These are phyloP conservation scores for Zygoascus hellenicus DNA, from an alignment of 1,139 yeast genomes.

Conservation along the genomic window DNA sequence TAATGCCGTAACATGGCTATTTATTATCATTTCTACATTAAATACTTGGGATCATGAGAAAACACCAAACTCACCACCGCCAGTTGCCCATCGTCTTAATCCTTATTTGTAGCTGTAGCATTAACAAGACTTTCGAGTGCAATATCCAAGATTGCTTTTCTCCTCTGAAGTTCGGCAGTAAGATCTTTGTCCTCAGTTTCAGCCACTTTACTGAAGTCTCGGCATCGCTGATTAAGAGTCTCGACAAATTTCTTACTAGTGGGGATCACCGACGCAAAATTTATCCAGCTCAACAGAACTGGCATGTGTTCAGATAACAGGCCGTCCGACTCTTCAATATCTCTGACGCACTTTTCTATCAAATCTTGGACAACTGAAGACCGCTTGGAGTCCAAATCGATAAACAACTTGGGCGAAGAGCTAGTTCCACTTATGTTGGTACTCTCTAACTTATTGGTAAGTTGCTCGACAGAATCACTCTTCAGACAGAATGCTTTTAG, in stretches of 20 bases:
- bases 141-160: constrained; percentile 1
- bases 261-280: constrained; percentile 46
- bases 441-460: constrained; percentile 5
- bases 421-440: constrained; percentile 25
- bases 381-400: constrained; percentile 37
- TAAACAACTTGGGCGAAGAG: constrained; percentile 24
- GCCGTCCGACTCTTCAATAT: constrained; percentile 17
- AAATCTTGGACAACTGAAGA: constrained; percentile 39
- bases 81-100: too few species aligned
- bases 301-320: constrained; percentile 34
- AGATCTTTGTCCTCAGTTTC: constrained; percentile 2
- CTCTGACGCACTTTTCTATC: constrained; percentile 35
- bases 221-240: constrained; percentile 10
- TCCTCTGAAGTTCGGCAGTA: background rate
- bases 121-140: constrained; percentile 1
- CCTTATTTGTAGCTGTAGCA: too few species aligned
- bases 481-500: constrained; percentile 45
- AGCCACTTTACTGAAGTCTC: background rate
- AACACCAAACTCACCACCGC: too few species aligned
- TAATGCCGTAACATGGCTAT: background rate
- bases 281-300: constrained; percentile 48
- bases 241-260: constrained; percentile 20
- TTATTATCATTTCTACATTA: background rate
- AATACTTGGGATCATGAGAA: background rate
- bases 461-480: constrained; percentile 7